phyloP scores from a whole-genome alignment of 768 basidiomycete species.

The Kwoniella pini region DNA sequence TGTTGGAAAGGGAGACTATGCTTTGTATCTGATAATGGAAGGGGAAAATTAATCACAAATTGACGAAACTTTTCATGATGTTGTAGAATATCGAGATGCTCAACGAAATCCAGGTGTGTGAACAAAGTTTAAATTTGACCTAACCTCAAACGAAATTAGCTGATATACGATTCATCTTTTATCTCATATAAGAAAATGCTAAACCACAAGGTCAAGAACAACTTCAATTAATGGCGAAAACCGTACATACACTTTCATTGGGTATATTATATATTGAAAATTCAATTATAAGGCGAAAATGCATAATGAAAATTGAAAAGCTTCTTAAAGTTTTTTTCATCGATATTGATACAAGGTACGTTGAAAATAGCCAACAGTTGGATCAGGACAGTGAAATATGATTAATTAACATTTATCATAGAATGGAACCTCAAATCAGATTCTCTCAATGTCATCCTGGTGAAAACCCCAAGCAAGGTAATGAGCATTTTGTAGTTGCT shows the following conservation, averaged over 20 bases:
- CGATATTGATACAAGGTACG: neutral
- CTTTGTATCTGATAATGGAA: too few relatives aligned
- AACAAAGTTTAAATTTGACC: neutral
- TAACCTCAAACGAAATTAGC: neutral
- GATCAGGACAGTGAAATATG: too few relatives aligned
- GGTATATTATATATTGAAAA: neutral
- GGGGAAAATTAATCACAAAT: too few relatives aligned
- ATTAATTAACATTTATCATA: neutral
- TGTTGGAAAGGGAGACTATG: too few relatives aligned
- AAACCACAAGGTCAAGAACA: constrained; percentile 12
- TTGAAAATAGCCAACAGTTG: too few relatives aligned
- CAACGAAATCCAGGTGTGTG: constrained; percentile 13
- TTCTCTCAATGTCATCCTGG: constrained; percentile 11
- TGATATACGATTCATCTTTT: neutral
- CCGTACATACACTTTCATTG: neutral
- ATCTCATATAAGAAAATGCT: neutral
- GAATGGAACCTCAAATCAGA: constrained; percentile 15
- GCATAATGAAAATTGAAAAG: constrained; percentile 4
- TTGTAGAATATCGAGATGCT: constrained; percentile 8
- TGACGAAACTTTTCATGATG: neutral
- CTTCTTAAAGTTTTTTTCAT: constrained; percentile 8
- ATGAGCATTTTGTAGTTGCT: constrained; percentile 6
- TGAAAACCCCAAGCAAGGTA: constrained; percentile 7
- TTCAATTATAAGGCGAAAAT: neutral
- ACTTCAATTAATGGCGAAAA: neutral